phyloP scores from a whole-genome alignment of 2,329 filamentous ascomycete species.

The Neofusicoccum sp. region DNA sequence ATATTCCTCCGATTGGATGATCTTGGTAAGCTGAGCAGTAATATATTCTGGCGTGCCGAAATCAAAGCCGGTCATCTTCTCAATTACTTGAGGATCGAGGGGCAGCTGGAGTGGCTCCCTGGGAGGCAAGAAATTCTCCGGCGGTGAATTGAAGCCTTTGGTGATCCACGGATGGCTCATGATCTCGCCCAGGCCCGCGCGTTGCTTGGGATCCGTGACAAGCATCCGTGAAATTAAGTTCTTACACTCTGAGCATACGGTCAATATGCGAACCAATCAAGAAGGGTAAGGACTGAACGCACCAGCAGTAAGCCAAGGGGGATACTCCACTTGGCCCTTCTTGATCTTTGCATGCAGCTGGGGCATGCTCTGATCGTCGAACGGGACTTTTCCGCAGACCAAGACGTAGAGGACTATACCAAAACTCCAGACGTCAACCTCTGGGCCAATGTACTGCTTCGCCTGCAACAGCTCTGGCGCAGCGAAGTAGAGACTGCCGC shows the following conservation, averaged over 20 bases:
- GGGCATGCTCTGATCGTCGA: conserved; percentile 99
- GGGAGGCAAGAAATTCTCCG: conserved; percentile 83
- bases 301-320: conserved; percentile 89
- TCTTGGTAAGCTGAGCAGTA: conserved; percentile 74
- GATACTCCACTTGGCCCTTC: conserved; percentile 93
- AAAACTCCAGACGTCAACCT: conserved; percentile 98
- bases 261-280: conserved; percentile 19
- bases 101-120: conserved; percentile 86
- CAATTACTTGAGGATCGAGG: conserved; percentile 78
- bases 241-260: conserved; percentile 72
- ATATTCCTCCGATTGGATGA: conserved; percentile 94
- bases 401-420: conserved; percentile 96
- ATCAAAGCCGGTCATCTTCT: conserved; percentile 97
- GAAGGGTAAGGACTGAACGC: conserved; percentile 29
- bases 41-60: conserved; percentile 89
- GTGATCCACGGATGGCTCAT: conserved; percentile 95
- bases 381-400: conserved; percentile 96
- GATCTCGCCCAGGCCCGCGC: conserved; percentile 86
- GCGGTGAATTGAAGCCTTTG: conserved; percentile 83
- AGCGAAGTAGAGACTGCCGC: conserved; percentile 95
- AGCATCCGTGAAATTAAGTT: conserved; percentile 93
- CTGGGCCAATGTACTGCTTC: conserved; percentile 90
- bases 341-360: conserved; percentile 98
- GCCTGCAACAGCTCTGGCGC: conserved; percentile 93
- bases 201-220: conserved; percentile 86